phyloP scores from a whole-genome alignment of 768 basidiomycete species.

The Neoboletus brunneissimus region DNA sequence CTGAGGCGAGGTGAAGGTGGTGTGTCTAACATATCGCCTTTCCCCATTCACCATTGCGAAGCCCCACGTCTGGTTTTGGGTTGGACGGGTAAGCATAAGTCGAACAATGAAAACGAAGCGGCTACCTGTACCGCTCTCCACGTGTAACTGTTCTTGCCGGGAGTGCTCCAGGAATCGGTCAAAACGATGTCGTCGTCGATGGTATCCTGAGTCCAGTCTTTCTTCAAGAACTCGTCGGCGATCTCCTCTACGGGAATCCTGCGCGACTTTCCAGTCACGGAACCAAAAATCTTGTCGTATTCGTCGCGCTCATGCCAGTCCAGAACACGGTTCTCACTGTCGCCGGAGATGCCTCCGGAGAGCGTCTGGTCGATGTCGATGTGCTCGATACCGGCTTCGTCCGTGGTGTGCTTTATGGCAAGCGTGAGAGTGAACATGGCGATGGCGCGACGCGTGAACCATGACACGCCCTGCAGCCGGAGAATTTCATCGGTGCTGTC shows the following conservation, averaged over 20 bases:
- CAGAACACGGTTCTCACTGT: conserved; percentile 55
- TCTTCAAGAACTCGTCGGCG: conserved; percentile 40
- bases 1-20: conserved; percentile 61
- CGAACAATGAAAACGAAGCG: conserved; percentile 3
- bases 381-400: conserved; percentile 56
- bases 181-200: conserved; percentile 35
- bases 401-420: conserved; percentile 59
- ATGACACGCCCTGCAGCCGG: conserved; percentile 66
- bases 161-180: conserved; percentile 53
- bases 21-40: conserved; percentile 57
- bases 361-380: conserved; percentile 66
- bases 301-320: conserved; percentile 52
- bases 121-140: conserved; percentile 67
- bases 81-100: neutral
- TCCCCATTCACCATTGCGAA: conserved; percentile 57
- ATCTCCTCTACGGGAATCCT: conserved; percentile 48
- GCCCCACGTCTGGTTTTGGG: conserved; percentile 51
- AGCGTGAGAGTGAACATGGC: conserved; percentile 55
- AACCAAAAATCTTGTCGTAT: conserved; percentile 63
- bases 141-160: conserved; percentile 51
- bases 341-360: conserved; percentile 59
- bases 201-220: conserved; percentile 44
- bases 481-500: conserved; percentile 64
- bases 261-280: conserved; percentile 52
- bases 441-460: conserved; percentile 68